Percentiles rank a stretch among this genome's conserved stretches.
These are phyloP conservation scores for Bipolaris sorokiniana DNA, from an alignment of 2,329 filamentous ascomycete genomes.

Conservation along the genomic window DNA sequence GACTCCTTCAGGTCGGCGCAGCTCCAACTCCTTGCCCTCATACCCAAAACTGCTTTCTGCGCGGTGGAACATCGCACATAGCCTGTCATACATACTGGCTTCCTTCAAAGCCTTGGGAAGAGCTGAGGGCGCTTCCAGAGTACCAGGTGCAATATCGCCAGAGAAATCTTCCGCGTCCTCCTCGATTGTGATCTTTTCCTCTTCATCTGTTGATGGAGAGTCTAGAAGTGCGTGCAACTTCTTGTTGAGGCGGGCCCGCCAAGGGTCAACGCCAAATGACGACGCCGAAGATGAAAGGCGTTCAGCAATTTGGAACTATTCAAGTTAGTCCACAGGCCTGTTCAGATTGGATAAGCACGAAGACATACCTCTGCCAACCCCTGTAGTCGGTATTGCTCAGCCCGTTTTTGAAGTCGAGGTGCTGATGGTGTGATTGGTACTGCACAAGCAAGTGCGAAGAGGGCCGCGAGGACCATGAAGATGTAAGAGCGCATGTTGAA, in stretches of 20 bases:
- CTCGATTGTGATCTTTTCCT: background rate
- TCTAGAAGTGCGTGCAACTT: constrained; percentile 33
- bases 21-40: constrained; percentile 44
- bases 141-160: constrained; percentile 46
- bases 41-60: constrained; percentile 36
- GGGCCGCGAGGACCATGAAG: constrained; percentile 33
- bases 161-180: constrained; percentile 36
- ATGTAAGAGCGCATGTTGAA: constrained; percentile 36
- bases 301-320: constrained; percentile 44
- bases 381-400: constrained; percentile 42
- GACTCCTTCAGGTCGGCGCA: constrained; percentile 41
- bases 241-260: constrained; percentile 26
- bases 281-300: constrained; percentile 31
- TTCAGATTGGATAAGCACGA: background rate
- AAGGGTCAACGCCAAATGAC: constrained; percentile 24
- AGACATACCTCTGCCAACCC: constrained; percentile 42
- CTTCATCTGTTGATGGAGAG: constrained; percentile 23
- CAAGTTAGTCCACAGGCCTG: constrained; percentile 15
- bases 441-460: constrained; percentile 33
- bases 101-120: constrained; percentile 33
- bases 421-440: constrained; percentile 47
- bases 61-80: constrained; percentile 34
- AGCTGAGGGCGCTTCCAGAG: constrained; percentile 42
- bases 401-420: constrained; percentile 40
- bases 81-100: constrained; percentile 23